Percentiles rank a stretch among this genome's conserved stretches.
Evolutionary conservation across 1,284 basidiomycete genomes (phyloP).

Genomic region (Meripilus lineatus): DNA sequence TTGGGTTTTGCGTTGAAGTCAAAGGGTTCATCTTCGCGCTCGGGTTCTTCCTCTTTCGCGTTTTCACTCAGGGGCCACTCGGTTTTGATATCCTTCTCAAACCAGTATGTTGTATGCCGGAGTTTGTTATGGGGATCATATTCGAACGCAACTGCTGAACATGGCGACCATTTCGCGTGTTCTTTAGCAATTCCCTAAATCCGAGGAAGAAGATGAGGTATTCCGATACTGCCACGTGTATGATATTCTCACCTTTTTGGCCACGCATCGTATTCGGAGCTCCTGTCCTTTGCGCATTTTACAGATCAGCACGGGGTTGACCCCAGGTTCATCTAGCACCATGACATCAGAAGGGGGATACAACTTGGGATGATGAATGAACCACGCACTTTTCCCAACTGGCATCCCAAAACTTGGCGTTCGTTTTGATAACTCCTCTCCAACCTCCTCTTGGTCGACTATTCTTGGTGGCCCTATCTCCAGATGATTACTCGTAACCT

Average conservation of each 20-base stretch:
- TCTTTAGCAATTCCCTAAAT: slow-evolving; percentile 93
- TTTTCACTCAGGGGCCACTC: slow-evolving; percentile 88
- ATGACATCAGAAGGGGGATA: neutral
- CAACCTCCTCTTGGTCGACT: slow-evolving; percentile 40
- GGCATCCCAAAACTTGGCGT: slow-evolving; percentile 80
- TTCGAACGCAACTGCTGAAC: slow-evolving; percentile 93
- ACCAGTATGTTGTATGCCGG: slow-evolving; percentile 96
- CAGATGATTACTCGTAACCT: slow-evolving; percentile 78
- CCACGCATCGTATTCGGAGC: slow-evolving; percentile 82
- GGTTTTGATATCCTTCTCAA: slow-evolving; percentile 69
- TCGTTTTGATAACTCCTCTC: slow-evolving; percentile 71
- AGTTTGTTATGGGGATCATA: slow-evolving; percentile 99
- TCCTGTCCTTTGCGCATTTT: slow-evolving; percentile 96
- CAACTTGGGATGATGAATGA: slow-evolving; percentile 9
- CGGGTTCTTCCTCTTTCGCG: slow-evolving; percentile 77
- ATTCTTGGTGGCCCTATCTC: slow-evolving; percentile 47
- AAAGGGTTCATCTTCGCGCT: slow-evolving; percentile 76
- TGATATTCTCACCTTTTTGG: slow-evolving; percentile 70
- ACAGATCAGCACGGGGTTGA: slow-evolving; percentile 77
- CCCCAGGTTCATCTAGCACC: slow-evolving; percentile 53
- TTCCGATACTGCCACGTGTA: slow-evolving; percentile 1
- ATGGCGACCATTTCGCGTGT: slow-evolving; percentile 99
- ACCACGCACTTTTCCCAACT: slow-evolving; percentile 79
- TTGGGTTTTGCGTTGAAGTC: slow-evolving; percentile 84
- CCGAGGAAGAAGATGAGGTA: slow-evolving; percentile 4